Evolutionary conservation across 2,329 filamentous ascomycete genomes (phyloP), one percentile per base, ranked within the genome.

Genomic region (Teratosphaeria destructans): DNA sequence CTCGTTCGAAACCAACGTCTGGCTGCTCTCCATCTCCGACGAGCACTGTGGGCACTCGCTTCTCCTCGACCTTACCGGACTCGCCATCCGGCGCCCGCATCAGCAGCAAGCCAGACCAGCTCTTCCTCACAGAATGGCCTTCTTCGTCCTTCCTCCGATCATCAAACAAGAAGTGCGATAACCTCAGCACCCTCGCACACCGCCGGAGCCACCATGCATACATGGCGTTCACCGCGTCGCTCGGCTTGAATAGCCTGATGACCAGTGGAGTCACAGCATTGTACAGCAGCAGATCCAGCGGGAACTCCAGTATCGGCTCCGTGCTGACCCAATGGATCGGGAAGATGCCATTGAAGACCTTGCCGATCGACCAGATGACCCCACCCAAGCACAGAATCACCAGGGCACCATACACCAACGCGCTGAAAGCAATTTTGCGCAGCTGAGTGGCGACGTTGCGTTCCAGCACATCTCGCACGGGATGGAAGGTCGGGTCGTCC

Each of bases 401-500:
- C 57, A 99, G 78, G 0, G 89, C 90, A 37, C 94, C 95, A 67
- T 99, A 99, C 2, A 99, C 92, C 59, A 97, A 84, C 16, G 92
- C 95, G 62, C 92, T 96, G 70, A 97, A 97, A 2, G 92, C 82
- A 55, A 99, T 99, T 76, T 99, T 99, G 59, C 93, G 86, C 37
- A 99, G 82, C 74, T 99, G 94, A 0, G 92, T 96, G 12, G 88
- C 86, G 55, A 99, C 87, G 66, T 88, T 95, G 37, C 94, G 86
- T 73, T 99, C 94, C 19, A 99, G 82, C 12, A 99, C 94, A 73
- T 99, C 94, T 43, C 95, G 89, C 5, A 99, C 93, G 0, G 94
- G 94, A 71, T 99, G 94, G 73, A 99, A 99, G 12, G 94, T 96
- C 8, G 95, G 94, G 73, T 99, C 94, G 73, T 99, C 95, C 6